Conservation (phyloP, 345 rosid genomes). For the Cardiospermum halicacabum region DNA sequence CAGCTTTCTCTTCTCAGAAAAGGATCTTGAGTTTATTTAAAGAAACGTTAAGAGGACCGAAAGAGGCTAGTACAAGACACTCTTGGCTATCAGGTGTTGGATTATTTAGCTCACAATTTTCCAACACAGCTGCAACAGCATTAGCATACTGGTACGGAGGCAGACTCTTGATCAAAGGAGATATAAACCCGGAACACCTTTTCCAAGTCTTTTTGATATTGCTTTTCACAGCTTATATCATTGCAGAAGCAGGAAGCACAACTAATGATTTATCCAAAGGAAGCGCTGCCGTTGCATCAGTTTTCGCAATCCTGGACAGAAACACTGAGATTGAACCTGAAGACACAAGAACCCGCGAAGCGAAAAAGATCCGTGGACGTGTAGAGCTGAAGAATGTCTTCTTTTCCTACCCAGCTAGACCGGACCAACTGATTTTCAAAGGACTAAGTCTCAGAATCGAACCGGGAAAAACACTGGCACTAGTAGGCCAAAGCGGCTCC, state of each 20-base stretch:
- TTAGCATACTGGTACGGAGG: constrained; percentile 66
- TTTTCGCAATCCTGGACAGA: constrained; percentile 50
- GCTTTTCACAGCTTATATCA: constrained; percentile 53
- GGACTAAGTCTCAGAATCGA: constrained; percentile 55
- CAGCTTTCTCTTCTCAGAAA: constrained; percentile 69
- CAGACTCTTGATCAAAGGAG: constrained; percentile 35
- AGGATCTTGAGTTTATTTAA: constrained; percentile 47
- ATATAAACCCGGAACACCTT: constrained; percentile 40
- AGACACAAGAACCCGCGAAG: constrained; percentile 19
- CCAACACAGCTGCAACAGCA: constrained; percentile 52
- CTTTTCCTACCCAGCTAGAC: constrained; percentile 60
- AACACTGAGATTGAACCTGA: constrained; percentile 53
- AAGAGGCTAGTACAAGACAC: constrained; percentile 47
- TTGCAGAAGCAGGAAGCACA: constrained; percentile 75
- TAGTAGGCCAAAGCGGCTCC: constrained; percentile 62
- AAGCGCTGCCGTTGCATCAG: constrained; percentile 39
- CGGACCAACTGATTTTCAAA: constrained; percentile 49
- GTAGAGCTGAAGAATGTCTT: constrained; percentile 51
- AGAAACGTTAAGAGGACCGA: constrained; percentile 50
- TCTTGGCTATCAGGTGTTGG: constrained; percentile 56
- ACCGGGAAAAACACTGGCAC: constrained; percentile 49
- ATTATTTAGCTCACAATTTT: constrained; percentile 56
- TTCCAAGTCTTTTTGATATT: constrained; percentile 54
- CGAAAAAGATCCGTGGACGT: constrained; percentile 38
- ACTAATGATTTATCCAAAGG: constrained; percentile 63